Base-by-base conservation (phyloP, 73 alveolate genomes). In the Blepharisma japonicum region DNA sequence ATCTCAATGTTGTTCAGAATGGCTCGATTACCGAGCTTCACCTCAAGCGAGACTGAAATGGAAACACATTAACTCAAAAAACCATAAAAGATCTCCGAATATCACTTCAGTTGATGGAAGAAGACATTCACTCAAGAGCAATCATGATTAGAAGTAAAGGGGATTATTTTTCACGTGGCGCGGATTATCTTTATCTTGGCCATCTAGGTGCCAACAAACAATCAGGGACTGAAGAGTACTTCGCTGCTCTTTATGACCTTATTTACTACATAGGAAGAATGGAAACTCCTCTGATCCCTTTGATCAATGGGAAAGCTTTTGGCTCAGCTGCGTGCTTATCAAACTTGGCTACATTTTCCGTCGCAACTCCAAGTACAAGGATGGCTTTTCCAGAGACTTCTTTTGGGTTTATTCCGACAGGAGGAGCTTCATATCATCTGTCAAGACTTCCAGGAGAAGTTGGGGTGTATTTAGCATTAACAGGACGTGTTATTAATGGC, bases 381-480 rank as follows among this genome's bases (percentile, higher is more conserved):
- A 39, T 39, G 18, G 14, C 47, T 25, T 61, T 61, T 25, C 74
- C 83, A 7, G 42, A 48, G 38, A 54, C 82, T 11, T 38, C 20
- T 6, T 70, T 67, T 49, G 86, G 88, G 0, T 68, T 83, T 27
- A 83, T 82, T 4, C 94, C 94, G 5, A 88, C 85, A 38, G 81
- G 86, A 5, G 94, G 94, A 21, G 51, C 86, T 20, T 42, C 90
- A 6, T 86, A 51, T 49, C 80, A 77, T 77, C 56, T 86, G 21
- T 49, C 86, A 11, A 50, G 94, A 51, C 74, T 86, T 55, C 90
- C 90, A 18, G 87, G 94, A 2, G 94, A 86, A 78, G 39, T 86
- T 5, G 94, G 94, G 7, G 55, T 86, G 5, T 86, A 49, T 70
- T 70, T 86, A 6, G 90, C 88, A 3, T 21, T 86, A n/a, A 86